Conservation (phyloP, 1,139 yeast species). For the Kodamaea suecica region DNA sequence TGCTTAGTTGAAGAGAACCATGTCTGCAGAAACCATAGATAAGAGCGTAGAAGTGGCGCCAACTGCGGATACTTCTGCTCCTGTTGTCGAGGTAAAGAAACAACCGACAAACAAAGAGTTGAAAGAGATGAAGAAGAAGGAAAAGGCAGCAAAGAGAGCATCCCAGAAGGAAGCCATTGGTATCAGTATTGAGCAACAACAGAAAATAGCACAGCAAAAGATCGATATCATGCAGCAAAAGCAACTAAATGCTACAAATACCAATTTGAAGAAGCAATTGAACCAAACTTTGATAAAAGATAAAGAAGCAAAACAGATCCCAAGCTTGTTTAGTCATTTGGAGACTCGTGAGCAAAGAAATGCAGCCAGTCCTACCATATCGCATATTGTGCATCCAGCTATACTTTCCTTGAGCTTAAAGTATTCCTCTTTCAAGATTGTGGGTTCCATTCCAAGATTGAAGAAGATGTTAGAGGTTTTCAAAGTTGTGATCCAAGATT, state of each 20-base stretch:
- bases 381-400: constrained; percentile 82
- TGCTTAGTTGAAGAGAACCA: neutral
- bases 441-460: constrained; percentile 88
- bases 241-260: constrained; percentile 34
- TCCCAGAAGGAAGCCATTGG: constrained; percentile 56
- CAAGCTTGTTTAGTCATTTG: constrained; percentile 79
- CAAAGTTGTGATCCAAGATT: constrained; percentile 74
- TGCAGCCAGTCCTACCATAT: constrained; percentile 57
- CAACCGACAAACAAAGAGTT: constrained; percentile 73
- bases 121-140: constrained; percentile 82
- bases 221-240: constrained; percentile 37
- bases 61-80: constrained; percentile 4
- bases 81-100: constrained; percentile 14
- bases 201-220: constrained; percentile 38
- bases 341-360: constrained; percentile 80
- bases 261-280: constrained; percentile 55
- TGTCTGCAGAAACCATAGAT: constrained; percentile 1
- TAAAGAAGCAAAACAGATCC: constrained; percentile 40
- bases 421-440: constrained; percentile 78
- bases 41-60: constrained; percentile 6
- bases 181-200: constrained; percentile 44
- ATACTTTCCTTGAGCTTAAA: constrained; percentile 76
- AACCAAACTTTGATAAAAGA: constrained; percentile 51
- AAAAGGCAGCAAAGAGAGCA: constrained; percentile 87
- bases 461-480: constrained; percentile 83